phyloP scores from a whole-genome alignment of 148 eudicot species.

The Rhododendron mucronatum region DNA sequence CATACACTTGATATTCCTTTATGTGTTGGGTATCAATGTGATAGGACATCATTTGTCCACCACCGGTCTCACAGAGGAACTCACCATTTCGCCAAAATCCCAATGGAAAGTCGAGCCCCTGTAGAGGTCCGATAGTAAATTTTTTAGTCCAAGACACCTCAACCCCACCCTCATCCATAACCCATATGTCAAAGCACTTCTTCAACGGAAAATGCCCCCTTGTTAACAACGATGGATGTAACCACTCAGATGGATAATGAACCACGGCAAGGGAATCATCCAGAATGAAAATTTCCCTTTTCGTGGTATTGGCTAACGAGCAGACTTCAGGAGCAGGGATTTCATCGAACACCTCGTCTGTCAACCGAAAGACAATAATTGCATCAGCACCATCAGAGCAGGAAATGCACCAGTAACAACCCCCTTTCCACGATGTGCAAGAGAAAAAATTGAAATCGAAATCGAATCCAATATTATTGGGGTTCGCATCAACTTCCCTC shows the following conservation, averaged over 20 bases:
- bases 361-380: background rate
- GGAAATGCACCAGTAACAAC: background rate
- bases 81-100: background rate
- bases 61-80: background rate
- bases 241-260: background rate
- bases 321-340: background rate
- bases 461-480: background rate
- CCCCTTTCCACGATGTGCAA: background rate
- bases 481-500: background rate
- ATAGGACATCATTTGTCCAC: background rate
- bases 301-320: background rate
- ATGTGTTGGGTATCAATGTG: background rate
- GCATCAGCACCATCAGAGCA: background rate
- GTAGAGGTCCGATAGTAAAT: background rate
- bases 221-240: background rate
- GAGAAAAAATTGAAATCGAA: background rate
- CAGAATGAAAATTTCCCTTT: background rate
- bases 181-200: background rate
- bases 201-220: no score
- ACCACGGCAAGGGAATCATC: background rate
- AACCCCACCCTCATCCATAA: background rate
- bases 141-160: background rate
- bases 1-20: background rate
- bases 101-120: background rate
- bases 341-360: background rate